Conservation (phyloP, 345 rosid species). For the Excoecaria cochinchinensis region DNA sequence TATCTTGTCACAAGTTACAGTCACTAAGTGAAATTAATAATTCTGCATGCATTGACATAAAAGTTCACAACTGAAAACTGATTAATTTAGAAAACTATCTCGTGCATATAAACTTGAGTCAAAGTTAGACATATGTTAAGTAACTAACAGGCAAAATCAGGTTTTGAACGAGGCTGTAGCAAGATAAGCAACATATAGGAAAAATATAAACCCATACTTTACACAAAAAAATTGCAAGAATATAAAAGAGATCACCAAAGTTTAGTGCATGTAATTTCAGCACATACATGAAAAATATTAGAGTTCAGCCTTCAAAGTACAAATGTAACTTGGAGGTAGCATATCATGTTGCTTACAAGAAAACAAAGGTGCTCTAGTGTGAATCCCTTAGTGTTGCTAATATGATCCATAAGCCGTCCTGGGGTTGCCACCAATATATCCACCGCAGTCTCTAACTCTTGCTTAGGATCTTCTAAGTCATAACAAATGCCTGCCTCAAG, state of each 20-base stretch:
- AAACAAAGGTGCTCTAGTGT: slow-evolving; percentile 90
- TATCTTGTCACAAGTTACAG: no score
- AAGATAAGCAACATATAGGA: background rate
- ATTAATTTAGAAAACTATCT: background rate
- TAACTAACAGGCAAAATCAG: background rate
- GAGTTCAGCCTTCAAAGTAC: slow-evolving; percentile 1
- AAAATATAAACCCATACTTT: background rate
- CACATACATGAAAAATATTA: background rate
- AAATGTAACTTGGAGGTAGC: background rate
- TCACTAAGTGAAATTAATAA: background rate
- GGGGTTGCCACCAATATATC: slow-evolving; percentile 97
- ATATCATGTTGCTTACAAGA: slow-evolving; percentile 56
- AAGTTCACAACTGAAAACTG: background rate
- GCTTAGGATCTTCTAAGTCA: slow-evolving; percentile 60
- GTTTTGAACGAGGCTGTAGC: background rate
- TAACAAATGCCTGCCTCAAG: slow-evolving; percentile 85
- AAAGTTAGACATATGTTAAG: background rate
- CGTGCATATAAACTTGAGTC: background rate
- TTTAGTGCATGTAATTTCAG: background rate
- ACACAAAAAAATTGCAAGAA: background rate
- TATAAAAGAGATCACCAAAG: background rate
- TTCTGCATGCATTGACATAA: background rate
- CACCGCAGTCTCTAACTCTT: slow-evolving; percentile 61
- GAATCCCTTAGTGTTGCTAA: slow-evolving; percentile 78
- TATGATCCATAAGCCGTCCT: slow-evolving; percentile 98